Percentiles rank a stretch among this genome's conserved stretches.
phyloP scores from a whole-genome alignment of 495 filamentous ascomycete species.

The Rusavskia elegans region DNA sequence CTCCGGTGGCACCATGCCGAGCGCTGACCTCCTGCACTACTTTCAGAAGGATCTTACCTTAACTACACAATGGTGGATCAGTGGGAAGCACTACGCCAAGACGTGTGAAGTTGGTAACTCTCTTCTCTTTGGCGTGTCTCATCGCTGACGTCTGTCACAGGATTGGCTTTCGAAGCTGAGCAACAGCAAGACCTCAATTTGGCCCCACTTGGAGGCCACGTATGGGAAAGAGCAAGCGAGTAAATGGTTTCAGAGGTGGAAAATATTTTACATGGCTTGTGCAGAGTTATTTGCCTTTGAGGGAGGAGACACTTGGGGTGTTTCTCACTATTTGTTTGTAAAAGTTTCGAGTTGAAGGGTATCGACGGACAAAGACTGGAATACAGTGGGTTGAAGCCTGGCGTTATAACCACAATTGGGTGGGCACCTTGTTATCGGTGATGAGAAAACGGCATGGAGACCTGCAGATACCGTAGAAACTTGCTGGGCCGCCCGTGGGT shows the following conservation, averaged over 20 bases:
- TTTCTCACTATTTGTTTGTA: slow-evolving; percentile 45
- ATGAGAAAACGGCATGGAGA: no score
- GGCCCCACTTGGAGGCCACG: slow-evolving; percentile 41
- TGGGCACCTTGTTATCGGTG: no score
- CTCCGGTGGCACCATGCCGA: slow-evolving; percentile 53
- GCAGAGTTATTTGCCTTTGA: slow-evolving; percentile 47
- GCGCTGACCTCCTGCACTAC: slow-evolving; percentile 45
- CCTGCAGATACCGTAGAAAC: no score
- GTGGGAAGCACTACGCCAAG: slow-evolving; percentile 45
- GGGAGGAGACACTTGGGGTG: slow-evolving; percentile 46
- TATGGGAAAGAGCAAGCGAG: slow-evolving; percentile 37
- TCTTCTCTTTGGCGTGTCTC: neutral
- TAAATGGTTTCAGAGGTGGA: slow-evolving; percentile 50
- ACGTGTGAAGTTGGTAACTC: slow-evolving; percentile 39
- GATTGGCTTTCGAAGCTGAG: slow-evolving; percentile 42
- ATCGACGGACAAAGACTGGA: no score
- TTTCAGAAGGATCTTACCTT: slow-evolving; percentile 46
- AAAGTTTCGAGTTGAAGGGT: slow-evolving; percentile 17
- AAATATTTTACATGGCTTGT: slow-evolving; percentile 54
- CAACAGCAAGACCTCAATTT: slow-evolving; percentile 34
- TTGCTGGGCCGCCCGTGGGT: no score
- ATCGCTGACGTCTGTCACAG: slow-evolving; percentile 18
- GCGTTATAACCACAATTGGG: no score
- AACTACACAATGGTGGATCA: slow-evolving; percentile 48
- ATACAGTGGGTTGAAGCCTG: no score